These are phyloP conservation scores for Pisolithus thermaeus DNA, from an alignment of 1,284 basidiomycete species.

Conservation along the genomic window DNA sequence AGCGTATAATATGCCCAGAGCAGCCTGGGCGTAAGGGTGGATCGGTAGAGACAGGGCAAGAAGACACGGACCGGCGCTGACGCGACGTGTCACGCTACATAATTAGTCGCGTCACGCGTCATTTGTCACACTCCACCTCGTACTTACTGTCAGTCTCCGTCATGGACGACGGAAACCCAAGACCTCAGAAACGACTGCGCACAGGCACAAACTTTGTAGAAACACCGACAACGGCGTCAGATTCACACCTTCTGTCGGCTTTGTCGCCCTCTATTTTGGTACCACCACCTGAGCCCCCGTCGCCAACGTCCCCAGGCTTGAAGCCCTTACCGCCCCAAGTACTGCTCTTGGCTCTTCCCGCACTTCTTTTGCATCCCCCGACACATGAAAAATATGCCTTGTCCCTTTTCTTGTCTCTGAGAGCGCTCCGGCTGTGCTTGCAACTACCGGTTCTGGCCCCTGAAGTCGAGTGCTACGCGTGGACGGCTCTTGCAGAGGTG, in stretches of 20 bases:
- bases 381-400: conserved; percentile 47
- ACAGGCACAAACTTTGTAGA: conserved; percentile 5
- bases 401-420: conserved; percentile 50
- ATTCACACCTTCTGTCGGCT: background rate
- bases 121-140: conserved; percentile 1
- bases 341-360: conserved; percentile 56
- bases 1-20: too few species aligned
- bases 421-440: conserved; percentile 51
- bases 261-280: too few species aligned
- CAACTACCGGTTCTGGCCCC: conserved; percentile 44
- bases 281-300: background rate
- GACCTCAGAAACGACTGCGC: conserved; percentile 24
- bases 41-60: too few species aligned
- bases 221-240: background rate
- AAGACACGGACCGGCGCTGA: background rate
- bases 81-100: conserved; percentile 15
- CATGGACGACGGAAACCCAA: conserved; percentile 21
- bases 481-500: conserved; percentile 60
- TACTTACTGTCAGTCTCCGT: background rate
- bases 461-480: conserved; percentile 60
- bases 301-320: background rate
- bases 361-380: conserved; percentile 55
- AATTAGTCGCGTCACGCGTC: conserved; percentile 1
- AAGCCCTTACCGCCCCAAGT: conserved; percentile 39
- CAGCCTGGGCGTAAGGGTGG: too few species aligned